phyloP scores from a whole-genome alignment of 371 early-diverging fungal species.

The Mucor ambiguus region DNA sequence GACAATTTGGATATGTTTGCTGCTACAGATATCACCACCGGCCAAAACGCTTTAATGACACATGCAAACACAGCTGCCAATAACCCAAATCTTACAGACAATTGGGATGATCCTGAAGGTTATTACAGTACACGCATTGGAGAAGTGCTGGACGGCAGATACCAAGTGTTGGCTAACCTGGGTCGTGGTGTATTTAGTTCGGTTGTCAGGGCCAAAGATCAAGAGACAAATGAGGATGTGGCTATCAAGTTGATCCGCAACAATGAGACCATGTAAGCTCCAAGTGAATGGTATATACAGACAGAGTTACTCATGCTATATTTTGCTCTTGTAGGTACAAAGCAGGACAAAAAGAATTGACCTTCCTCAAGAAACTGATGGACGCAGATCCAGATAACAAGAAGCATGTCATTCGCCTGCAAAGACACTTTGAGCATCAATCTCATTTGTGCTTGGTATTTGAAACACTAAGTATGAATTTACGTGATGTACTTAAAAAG shows the following conservation, averaged over 20 bases:
- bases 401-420: slow-evolving; percentile 84
- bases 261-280: slow-evolving; percentile 87
- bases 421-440: slow-evolving; percentile 87
- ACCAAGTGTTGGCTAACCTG: slow-evolving; percentile 80
- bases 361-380: slow-evolving; percentile 80
- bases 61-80: slow-evolving; percentile 23
- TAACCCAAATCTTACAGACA: slow-evolving; percentile 74
- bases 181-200: slow-evolving; percentile 96
- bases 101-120: slow-evolving; percentile 96
- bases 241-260: slow-evolving; percentile 96
- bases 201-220: slow-evolving; percentile 88
- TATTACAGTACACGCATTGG: slow-evolving; percentile 93
- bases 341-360: slow-evolving; percentile 91
- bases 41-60: slow-evolving; percentile 24
- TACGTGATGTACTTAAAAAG: slow-evolving; percentile 91
- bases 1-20: slow-evolving; percentile 64
- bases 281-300: not conserved
- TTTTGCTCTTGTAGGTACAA: slow-evolving; percentile 61
- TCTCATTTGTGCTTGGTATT: slow-evolving; percentile 94
- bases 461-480: slow-evolving; percentile 90
- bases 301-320: not conserved
- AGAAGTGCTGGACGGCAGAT: slow-evolving; percentile 82
- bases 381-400: slow-evolving; percentile 86
- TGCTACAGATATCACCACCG: slow-evolving; percentile 30
- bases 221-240: slow-evolving; percentile 72